These are phyloP conservation scores for Artemisia tridentata DNA, from an alignment of 129 eudicot species.

Conservation along the genomic window DNA sequence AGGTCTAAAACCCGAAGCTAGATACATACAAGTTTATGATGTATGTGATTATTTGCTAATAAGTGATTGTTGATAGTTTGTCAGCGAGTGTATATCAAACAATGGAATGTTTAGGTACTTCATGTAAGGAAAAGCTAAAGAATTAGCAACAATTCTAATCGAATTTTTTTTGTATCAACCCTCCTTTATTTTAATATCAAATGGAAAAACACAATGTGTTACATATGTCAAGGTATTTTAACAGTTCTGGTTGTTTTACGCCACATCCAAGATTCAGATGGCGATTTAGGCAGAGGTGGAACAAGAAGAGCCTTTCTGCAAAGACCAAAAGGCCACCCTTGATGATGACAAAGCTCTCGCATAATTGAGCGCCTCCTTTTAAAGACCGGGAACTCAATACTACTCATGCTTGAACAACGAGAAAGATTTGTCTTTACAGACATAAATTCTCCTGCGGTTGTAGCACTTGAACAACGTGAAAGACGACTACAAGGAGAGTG, in stretches of 20 bases:
- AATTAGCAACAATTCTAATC: neutral
- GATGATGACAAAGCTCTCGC: conserved; percentile 61
- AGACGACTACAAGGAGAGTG: conserved; percentile 46
- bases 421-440: conserved; percentile 63
- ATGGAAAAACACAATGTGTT: neutral
- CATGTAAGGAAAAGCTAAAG: no score
- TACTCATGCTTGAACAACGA: conserved; percentile 57
- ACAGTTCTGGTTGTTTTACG: conserved; percentile 45
- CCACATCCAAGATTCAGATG: conserved; percentile 90
- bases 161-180: neutral
- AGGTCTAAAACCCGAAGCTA: no score
- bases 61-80: no score
- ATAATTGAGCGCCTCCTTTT: conserved; percentile 44
- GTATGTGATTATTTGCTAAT: no score
- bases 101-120: no score
- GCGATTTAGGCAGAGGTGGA: conserved; percentile 90
- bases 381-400: conserved; percentile 38
- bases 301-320: conserved; percentile 71
- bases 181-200: neutral
- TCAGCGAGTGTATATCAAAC: no score
- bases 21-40: no score
- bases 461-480: conserved; percentile 56
- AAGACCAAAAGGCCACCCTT: conserved; percentile 96
- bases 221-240: conserved; percentile 26
- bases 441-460: conserved; percentile 45